A percentile compares a stretch with the other conserved stretches of the same genome.
These are phyloP conservation scores for Penicillium taxi DNA, from an alignment of 495 filamentous ascomycete species.

Conservation along the genomic window DNA sequence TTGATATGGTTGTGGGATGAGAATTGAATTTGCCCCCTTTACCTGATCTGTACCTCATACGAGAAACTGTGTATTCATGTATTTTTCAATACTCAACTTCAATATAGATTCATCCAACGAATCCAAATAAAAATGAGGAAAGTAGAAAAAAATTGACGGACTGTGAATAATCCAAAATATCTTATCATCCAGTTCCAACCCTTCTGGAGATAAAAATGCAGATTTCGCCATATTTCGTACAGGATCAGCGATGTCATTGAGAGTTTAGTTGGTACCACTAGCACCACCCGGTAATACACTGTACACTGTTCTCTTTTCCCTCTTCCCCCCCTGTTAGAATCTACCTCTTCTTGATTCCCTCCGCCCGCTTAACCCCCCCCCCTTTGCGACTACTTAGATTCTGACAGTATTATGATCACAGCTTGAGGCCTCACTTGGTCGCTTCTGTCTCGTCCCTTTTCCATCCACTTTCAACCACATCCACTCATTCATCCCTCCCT, in stretches of 20 bases:
- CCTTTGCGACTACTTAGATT: slow-evolving; percentile 7
- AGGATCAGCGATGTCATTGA: slow-evolving; percentile 7
- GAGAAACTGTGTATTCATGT: too few species aligned
- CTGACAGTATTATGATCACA: slow-evolving; percentile 16
- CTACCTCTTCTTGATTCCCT: slow-evolving; percentile 9
- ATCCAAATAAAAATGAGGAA: too few species aligned
- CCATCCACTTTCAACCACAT: slow-evolving; percentile 15
- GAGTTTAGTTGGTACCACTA: slow-evolving; percentile 7
- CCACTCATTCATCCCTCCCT: slow-evolving; percentile 1
- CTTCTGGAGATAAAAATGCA: too few species aligned
- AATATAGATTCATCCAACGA: too few species aligned
- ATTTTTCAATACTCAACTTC: too few species aligned
- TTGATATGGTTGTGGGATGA: too few species aligned
- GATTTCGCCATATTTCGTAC: too few species aligned
- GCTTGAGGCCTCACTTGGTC: slow-evolving; percentile 15
- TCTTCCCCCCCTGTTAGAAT: slow-evolving; percentile 5
- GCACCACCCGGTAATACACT: slow-evolving; percentile 9
- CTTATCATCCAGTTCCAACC: too few species aligned
- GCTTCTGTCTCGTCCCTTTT: slow-evolving; percentile 11
- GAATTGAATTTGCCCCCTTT: too few species aligned
- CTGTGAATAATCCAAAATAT: too few species aligned
- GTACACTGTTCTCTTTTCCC: slow-evolving; percentile 10
- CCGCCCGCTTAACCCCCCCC: slow-evolving; percentile 2
- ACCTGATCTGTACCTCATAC: too few species aligned
- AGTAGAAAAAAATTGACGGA: too few species aligned